Evolutionary conservation across 2,329 filamentous ascomycete genomes (phyloP), one percentile per base, ranked within the genome.

Genomic region (Verticillium tricorpus): DNA sequence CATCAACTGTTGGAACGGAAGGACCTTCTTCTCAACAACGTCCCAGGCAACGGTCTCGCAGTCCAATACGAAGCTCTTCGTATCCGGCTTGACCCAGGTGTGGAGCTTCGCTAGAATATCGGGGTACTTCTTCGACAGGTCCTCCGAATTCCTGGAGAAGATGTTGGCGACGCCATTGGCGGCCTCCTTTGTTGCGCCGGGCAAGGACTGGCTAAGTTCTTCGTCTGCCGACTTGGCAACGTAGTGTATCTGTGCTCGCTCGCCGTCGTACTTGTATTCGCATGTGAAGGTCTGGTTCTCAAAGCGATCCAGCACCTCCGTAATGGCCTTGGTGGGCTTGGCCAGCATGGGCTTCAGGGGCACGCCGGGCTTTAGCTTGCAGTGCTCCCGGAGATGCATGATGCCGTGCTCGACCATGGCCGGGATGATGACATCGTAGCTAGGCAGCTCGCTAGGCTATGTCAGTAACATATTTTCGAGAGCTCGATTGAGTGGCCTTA

Each of bases 41-140:
- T 99, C 95, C 94, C 95, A 98, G 0, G 91, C 95, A 14, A 98
- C 95, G 1, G 94, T 97, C 79, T 99, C 95, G 73, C 95, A 99
- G 73, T 99, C 95, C n/a, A 99, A 81, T 15, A 99, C 95, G 71
- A 99, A 99, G 72, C 93, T 97, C 76, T 91, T 92, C 12, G 95
- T 97, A 34, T 89, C 92, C 2, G 88, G 80, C 73, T 96, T 96
- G 68, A 99, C 88, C 95, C 95, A 99, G 0, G 85, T 88, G 40
- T 91, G 83, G 14, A 99, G 84, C 73, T 96, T 97, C 25, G 85
- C 89, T 35, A 99, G 85, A 60, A 99, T 93, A 76, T 99, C 95
- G 0, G 95, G 95, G 71, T 99, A 99, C 72, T 99, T 99, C 76
- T 95, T 96, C 9, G 93, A 97, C 57, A 99, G 75, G 70, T 99